Percentiles rank a stretch among this genome's conserved stretches.
phyloP scores from a whole-genome alignment of 805 yeast species.

The Cyberlindnera americana region DNA sequence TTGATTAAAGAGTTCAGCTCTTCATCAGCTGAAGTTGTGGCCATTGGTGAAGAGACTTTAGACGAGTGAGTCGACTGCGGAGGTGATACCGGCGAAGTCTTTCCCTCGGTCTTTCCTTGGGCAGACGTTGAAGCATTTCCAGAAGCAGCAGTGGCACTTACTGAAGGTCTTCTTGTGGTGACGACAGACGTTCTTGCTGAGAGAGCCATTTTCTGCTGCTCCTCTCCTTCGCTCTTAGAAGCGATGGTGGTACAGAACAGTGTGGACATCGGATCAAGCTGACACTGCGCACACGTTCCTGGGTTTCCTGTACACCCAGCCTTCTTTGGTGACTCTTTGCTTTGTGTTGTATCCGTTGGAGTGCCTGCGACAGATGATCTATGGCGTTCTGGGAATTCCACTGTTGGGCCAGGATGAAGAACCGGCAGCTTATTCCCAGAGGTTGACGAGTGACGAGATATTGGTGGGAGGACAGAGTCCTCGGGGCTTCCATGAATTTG shows the following conservation, averaged over 20 bases:
- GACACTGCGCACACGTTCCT: constrained; percentile 82
- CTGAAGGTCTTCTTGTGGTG: constrained; percentile 7
- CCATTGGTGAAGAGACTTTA: constrained; percentile 27
- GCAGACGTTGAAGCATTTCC: constrained; percentile 1
- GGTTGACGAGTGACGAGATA: constrained; percentile 29
- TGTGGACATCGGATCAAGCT: constrained; percentile 81
- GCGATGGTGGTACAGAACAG: constrained; percentile 86
- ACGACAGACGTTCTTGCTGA: constrained; percentile 6
- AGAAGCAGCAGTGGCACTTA: not conserved
- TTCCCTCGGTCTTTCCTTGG: constrained; percentile 6
- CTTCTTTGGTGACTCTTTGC: constrained; percentile 5
- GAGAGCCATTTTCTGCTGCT: constrained; percentile 8
- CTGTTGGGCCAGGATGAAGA: constrained; percentile 61
- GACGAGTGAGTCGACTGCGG: constrained; percentile 26
- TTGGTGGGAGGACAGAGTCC: constrained; percentile 36
- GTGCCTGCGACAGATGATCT: constrained; percentile 29
- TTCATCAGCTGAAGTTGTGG: constrained; percentile 19
- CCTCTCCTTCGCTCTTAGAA: constrained; percentile 32
- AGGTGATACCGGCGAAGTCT: constrained; percentile 28
- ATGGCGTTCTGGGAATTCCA: constrained; percentile 40
- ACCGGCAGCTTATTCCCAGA: constrained; percentile 46
- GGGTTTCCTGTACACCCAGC: constrained; percentile 81
- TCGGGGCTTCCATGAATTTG: constrained; percentile 11
- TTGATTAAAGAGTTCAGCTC: constrained; percentile 24
- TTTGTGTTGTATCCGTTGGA: constrained; percentile 11